Evolutionary conservation across 2,329 filamentous ascomycete genomes (phyloP).

Genomic region (Arachnopeziza araneosa): DNA sequence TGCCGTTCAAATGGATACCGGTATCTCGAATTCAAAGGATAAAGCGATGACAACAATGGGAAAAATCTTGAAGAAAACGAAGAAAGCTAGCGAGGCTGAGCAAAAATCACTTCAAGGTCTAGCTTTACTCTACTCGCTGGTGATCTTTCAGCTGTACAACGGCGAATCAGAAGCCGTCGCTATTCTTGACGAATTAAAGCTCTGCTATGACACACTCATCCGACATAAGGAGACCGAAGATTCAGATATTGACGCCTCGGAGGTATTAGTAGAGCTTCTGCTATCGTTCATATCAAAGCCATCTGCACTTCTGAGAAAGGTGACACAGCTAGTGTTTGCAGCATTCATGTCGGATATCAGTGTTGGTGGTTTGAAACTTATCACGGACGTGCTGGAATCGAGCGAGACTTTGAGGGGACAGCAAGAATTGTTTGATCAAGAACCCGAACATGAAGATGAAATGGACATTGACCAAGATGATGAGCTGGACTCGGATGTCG

Average conservation of each 20-base stretch:
- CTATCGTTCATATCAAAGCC: constrained; percentile 85
- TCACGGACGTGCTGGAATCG: constrained; percentile 64
- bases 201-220: constrained; percentile 62
- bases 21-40: constrained; percentile 46
- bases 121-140: constrained; percentile 75
- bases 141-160: constrained; percentile 84
- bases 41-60: constrained; percentile 48
- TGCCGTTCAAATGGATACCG: constrained; percentile 50
- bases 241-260: constrained; percentile 52
- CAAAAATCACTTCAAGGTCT: constrained; percentile 51
- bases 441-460: constrained; percentile 51
- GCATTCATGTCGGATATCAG: constrained; percentile 74
- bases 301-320: constrained; percentile 77
- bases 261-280: constrained; percentile 78
- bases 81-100: constrained; percentile 29
- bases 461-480: constrained; percentile 36
- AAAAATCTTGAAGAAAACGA: constrained; percentile 43
- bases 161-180: constrained; percentile 81
- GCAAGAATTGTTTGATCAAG: constrained; percentile 75
- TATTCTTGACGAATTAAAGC: constrained; percentile 74
- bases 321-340: constrained; percentile 82
- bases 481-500: constrained; percentile 42
- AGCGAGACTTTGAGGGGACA: constrained; percentile 81
- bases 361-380: constrained; percentile 60
- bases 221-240: constrained; percentile 46